These are phyloP conservation scores for Penicillium desertorum DNA, from an alignment of 495 filamentous ascomycete species.

Conservation along the genomic window DNA sequence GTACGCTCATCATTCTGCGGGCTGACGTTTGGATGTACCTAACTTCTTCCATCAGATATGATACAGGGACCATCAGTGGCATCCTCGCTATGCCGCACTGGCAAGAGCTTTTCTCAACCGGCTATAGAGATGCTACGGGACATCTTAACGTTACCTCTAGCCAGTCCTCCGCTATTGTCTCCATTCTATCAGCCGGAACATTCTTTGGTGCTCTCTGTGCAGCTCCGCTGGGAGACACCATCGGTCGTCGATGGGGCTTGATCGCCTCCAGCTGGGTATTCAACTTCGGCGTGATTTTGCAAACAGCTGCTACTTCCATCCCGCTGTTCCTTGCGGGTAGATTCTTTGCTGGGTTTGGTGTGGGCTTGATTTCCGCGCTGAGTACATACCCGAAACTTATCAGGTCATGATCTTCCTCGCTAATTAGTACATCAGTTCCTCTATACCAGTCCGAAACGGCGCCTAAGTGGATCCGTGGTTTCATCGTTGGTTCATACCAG, in stretches of 20 bases:
- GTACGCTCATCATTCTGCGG: too few relatives aligned
- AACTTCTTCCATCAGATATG: too few relatives aligned
- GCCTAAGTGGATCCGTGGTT: constrained; percentile 58
- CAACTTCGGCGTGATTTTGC: too few relatives aligned
- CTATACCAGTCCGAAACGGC: background rate
- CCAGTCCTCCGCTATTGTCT: constrained; percentile 55
- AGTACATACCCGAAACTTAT: constrained; percentile 62
- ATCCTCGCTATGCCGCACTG: too few relatives aligned
- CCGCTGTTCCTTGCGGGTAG: constrained; percentile 65
- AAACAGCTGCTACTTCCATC: constrained; percentile 26
- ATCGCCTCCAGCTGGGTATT: constrained; percentile 17
- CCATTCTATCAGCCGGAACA: constrained; percentile 70
- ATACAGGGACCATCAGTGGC: too few relatives aligned
- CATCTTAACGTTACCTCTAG: background rate
- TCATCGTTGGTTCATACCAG: constrained; percentile 65
- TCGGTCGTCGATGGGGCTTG: constrained; percentile 62
- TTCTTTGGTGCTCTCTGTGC: constrained; percentile 70
- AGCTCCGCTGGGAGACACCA: constrained; percentile 61
- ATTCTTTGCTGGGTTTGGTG: constrained; percentile 65
- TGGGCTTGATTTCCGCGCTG: constrained; percentile 68
- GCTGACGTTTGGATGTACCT: too few relatives aligned
- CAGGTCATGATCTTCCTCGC: constrained; percentile 59
- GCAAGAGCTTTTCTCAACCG: too few relatives aligned
- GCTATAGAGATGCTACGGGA: too few relatives aligned
- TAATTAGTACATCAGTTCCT: constrained; percentile 53